Evolutionary conservation across 495 filamentous ascomycete species (phyloP), one percentile per base, ranked within the genome.

Genomic region (Penicillium coprophilum): DNA sequence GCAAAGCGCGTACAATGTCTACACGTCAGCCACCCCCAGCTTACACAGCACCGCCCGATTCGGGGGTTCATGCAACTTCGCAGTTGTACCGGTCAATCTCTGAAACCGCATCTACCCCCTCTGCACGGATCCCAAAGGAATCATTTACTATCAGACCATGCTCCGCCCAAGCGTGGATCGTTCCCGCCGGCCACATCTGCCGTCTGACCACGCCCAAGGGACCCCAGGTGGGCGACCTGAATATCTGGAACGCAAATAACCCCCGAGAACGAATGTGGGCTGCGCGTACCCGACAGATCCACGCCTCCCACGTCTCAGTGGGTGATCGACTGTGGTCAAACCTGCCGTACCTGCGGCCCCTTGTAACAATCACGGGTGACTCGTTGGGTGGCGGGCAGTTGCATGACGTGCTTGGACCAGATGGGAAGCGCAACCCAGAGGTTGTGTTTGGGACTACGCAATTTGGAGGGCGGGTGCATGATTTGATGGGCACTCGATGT

Each of bases 221-320:
- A 0, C 85, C 89, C 0, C 88, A 91, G 64, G 88, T 91, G 0
- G 90, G 88, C 30, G 89, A 94, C 61, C 76, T 94, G 23, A 94
- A 94, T 65, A 81, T 92, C 61, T 94, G 86, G 86, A 88, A 87
- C 46, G 77, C 77, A 32, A 76, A 86, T 53, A 90, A 92, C 63
- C 88, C 89, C 1, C 80, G 87, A 12, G 89, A 92, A 67, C 80
- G 81, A 27, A 87, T 94, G 70, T 94, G 89, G 89, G 90, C 90
- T 2, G 76, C 82, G 1, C 81, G 89, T 40, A 94, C 90, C 5
- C 79, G 85, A 48, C 89, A 94, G 63, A 81, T 94, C 21, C 85
- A 94, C 47, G 80, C 83, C 28, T 85, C 85, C 1, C 89, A 94
- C 60, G 80, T 92, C 19, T 81, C 80, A 0, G 78, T 80, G 6